Conservation (phyloP, 345 rosid species). For the Syzygium grande region DNA sequence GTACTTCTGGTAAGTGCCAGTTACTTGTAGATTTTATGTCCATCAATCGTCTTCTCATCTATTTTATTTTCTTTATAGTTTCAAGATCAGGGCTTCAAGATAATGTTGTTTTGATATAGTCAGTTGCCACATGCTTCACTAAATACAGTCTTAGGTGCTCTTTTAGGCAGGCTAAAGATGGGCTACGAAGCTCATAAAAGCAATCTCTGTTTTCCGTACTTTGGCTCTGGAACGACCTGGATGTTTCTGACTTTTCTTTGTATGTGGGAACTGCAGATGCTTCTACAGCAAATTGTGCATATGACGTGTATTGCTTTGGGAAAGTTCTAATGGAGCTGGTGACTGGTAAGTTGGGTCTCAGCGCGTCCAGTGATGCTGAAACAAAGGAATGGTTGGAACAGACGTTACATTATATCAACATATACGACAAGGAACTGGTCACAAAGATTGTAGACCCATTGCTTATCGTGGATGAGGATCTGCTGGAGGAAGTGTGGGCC, state of each 20-base stretch:
- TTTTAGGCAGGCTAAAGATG: neutral
- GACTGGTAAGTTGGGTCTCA: conserved; percentile 87
- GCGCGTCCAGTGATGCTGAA: conserved; percentile 48
- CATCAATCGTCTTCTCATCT: neutral
- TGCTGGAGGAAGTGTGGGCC: conserved; percentile 98
- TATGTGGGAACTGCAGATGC: conserved; percentile 37
- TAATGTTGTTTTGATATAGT: neutral
- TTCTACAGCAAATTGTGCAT: conserved; percentile 51
- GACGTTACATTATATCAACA: conserved; percentile 64
- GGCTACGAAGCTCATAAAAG: too few relatives aligned
- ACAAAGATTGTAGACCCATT: conserved; percentile 87
- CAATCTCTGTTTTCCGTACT: neutral
- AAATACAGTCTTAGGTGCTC: neutral
- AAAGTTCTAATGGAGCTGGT: conserved; percentile 93
- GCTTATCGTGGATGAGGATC: conserved; percentile 82
- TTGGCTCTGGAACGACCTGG: neutral
- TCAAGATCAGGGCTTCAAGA: neutral
- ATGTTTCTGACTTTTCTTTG: neutral
- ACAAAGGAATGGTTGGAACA: conserved; percentile 68
- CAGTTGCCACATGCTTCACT: neutral
- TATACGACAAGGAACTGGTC: conserved; percentile 88
- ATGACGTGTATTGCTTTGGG: conserved; percentile 93
- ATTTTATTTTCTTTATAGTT: neutral
- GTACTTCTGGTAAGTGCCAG: conserved; percentile 54
- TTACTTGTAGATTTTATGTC: neutral